Percentiles rank a stretch among this genome's conserved stretches.
phyloP scores from a whole-genome alignment of 2,329 filamentous ascomycete genomes.

The Fusarium veterinarium region DNA sequence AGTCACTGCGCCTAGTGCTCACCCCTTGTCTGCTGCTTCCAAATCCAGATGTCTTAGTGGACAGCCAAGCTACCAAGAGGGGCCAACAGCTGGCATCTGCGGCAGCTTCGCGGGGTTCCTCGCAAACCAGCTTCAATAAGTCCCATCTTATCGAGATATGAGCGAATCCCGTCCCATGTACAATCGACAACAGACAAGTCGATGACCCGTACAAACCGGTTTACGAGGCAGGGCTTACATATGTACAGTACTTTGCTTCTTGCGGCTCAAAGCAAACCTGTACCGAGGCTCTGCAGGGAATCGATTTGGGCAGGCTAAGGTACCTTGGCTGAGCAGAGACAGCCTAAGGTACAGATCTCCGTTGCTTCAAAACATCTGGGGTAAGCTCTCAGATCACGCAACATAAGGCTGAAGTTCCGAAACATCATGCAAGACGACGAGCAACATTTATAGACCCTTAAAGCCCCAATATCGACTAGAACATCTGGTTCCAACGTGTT shows the following conservation, averaged over 20 bases:
- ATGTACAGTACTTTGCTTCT: not conserved
- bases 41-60: conserved; percentile 25
- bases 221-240: conserved; percentile 6
- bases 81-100: conserved; percentile 13
- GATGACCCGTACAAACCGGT: conserved; percentile 38
- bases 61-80: conserved; percentile 8
- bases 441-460: conserved; percentile 25
- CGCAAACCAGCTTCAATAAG: conserved; percentile 14
- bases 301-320: not conserved
- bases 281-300: conserved; percentile 10
- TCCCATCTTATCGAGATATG: conserved; percentile 30
- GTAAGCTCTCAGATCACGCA: conserved; percentile 34
- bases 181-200: conserved; percentile 26
- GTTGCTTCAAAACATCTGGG: conserved; percentile 24
- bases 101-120: conserved; percentile 24
- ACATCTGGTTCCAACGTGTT: not conserved
- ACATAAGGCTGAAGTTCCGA: conserved; percentile 35
- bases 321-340: conserved; percentile 5
- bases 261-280: conserved; percentile 7
- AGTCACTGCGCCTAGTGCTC: conserved; percentile 34
- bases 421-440: conserved; percentile 17
- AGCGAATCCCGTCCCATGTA: conserved; percentile 33
- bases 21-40: conserved; percentile 19
- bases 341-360: conserved; percentile 25
- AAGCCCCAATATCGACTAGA: conserved; percentile 9